Base-by-base conservation (phyloP, 2,329 filamentous ascomycete genomes). In the Knufia petricola region DNA sequence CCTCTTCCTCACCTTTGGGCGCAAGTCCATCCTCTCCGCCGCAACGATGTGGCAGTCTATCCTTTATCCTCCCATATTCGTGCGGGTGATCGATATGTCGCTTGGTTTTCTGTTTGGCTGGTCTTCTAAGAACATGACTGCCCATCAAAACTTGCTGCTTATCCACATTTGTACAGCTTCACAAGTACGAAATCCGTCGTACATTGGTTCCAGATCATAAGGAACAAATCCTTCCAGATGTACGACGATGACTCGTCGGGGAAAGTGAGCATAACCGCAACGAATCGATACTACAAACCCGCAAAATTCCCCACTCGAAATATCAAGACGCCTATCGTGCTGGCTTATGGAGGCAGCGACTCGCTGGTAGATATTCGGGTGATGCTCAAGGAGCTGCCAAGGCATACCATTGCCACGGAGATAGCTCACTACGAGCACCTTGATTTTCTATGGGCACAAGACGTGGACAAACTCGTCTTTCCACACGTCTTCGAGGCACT, bases 171-270 rank as follows among this genome's bases (percentile, higher is more conserved):
- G 0, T 98, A 95, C 70, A 95, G 89, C 0, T 96, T 90, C 64
- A 95, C 90, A 0, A 94, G 87, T 64, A 95, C 88, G 50, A 98
- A 98, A 68, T 89, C 84, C 17, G 88, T 98, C 7, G 92, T 98
- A 0, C 92, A 98, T 64, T 98, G 92, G 92, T 98, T 98, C 65
- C 92, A 98, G 64, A 95, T 98, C 63, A 98, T 98, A 60, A 84
- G 92, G 55, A 95, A 90, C 60, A 86, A 87, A 60, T 88, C 81
- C 21, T 96, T 98, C 66, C 92, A 98, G 66, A 95, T 98, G 86
- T 96, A 89, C 65, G 92, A 98, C 63, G 92, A 98, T 63, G 90
- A 96, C 59, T 78, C 92, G 1, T 85, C 88, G 50, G 82, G 83
- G 23, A 84, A 84, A 0, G 72, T 94, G 51, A 79, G 81, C 47